Evolutionary conservation across 2,329 filamentous ascomycete genomes (phyloP), one percentile per base, ranked within the genome.

Genomic region (Pleurostoma richardsiae): DNA sequence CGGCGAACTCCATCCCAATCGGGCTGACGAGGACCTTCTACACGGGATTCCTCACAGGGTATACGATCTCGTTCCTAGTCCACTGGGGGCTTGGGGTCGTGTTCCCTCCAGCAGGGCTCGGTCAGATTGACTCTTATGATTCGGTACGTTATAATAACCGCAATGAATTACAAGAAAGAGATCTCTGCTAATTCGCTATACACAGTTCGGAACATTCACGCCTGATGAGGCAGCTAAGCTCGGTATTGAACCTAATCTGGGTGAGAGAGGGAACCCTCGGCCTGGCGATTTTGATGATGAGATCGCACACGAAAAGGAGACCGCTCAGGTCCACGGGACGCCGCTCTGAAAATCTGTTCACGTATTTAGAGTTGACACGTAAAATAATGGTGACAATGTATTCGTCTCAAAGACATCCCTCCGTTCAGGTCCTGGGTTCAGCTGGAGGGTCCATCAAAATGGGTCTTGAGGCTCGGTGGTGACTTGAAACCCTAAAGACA

Each of bases 1-100:
- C 48, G 4, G 31, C 44, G 4, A 49, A 28, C 36, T 46, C 6
- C 5, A 40, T 50, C 42, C 40, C 43, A 6, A 43, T 44, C 10
- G 49, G 48, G 1, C 30, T 39, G n/a, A 47, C 46, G n/a, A 44
- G 46, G 43, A 39, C 46, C 8, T 51, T 49, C 40, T 46, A 49
- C 33, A 27, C 46, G n/a, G 48, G 40, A 8, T 52, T 50, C 26
- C 41, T 47, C 27, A 33, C 46, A 0, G 48, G 50, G 6, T 52
- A 46, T 36, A 42, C 44, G 2, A 50, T 52, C 29, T 48, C 43
- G 4, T 51, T 52, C 44, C 40, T n/a, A 19, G 31, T 41, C 11
- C 44, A 41, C 30, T 48, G 29, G 39, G 30, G 29, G 10, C 36
- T 45, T 4, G 40, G 30, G n/a, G 5, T 28, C 27, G 11, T 48